Percentiles rank a stretch among this genome's conserved stretches.
These are phyloP conservation scores for Physcomitrium patens DNA, from an alignment of 225 moss, liverwort and hornwort genomes.

Conservation along the genomic window DNA sequence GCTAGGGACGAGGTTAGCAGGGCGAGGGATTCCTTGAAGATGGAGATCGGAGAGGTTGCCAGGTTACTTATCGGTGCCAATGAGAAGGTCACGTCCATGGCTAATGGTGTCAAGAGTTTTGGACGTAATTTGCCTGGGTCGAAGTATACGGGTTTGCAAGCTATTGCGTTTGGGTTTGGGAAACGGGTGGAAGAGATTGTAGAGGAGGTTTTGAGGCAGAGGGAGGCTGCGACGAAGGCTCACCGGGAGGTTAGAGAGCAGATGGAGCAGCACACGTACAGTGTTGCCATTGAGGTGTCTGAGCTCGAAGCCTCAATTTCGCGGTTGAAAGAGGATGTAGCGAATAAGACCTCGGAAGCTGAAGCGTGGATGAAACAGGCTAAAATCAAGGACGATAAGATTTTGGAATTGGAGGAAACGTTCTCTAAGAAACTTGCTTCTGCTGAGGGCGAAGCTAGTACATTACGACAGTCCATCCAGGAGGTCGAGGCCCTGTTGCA, in stretches of 20 bases:
- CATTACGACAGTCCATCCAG: constrained; percentile 48
- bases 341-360: constrained; percentile 56
- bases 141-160: constrained; percentile 82
- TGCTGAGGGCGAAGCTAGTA: constrained; percentile 54
- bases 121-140: constrained; percentile 78
- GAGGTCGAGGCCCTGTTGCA: constrained; percentile 61
- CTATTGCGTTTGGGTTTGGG: constrained; percentile 91
- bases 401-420: constrained; percentile 69
- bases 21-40: constrained; percentile 63
- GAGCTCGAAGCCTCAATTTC: constrained; percentile 85
- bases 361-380: constrained; percentile 77
- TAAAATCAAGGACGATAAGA: constrained; percentile 64
- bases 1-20: constrained; percentile 62
- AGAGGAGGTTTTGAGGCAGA: constrained; percentile 80
- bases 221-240: constrained; percentile 69
- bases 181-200: constrained; percentile 96
- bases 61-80: constrained; percentile 78
- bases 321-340: constrained; percentile 67
- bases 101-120: constrained; percentile 75
- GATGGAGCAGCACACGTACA: constrained; percentile 94
- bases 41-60: constrained; percentile 83
- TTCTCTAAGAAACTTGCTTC: constrained; percentile 63
- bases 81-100: constrained; percentile 77
- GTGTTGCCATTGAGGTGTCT: constrained; percentile 94
- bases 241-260: constrained; percentile 68